These are phyloP conservation scores for Russula compacta DNA, from an alignment of 768 basidiomycete species.

Conservation along the genomic window DNA sequence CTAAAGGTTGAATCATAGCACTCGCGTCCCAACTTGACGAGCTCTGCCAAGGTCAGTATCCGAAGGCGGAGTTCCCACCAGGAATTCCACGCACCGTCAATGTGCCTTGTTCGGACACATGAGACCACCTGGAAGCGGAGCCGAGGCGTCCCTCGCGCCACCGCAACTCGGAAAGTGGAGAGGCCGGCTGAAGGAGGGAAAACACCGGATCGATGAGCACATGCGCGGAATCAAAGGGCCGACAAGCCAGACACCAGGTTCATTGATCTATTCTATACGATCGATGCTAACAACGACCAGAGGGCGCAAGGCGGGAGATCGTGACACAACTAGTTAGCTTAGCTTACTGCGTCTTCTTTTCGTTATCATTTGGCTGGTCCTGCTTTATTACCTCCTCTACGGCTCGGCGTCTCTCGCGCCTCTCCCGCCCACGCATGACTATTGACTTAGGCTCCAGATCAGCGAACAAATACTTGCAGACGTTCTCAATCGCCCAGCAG, in stretches of 20 bases:
- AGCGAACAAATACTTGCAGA: constrained; percentile 82
- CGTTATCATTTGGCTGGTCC: constrained; percentile 17
- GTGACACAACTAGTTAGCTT: constrained; percentile 1
- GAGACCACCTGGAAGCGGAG: constrained; percentile 10
- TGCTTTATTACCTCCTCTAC: constrained; percentile 30
- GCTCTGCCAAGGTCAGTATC: constrained; percentile 4
- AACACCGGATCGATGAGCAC: constrained; percentile 4
- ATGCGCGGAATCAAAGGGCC: neutral
- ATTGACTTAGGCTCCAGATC: constrained; percentile 78
- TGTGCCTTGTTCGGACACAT: neutral
- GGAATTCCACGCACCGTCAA: constrained; percentile 17
- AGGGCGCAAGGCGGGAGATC: neutral
- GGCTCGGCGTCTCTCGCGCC: constrained; percentile 53
- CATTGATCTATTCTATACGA: constrained; percentile 18
- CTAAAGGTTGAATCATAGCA: constrained; percentile 3
- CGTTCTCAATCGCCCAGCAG: constrained; percentile 75
- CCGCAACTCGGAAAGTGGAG: constrained; percentile 13
- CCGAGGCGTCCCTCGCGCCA: constrained; percentile 5
- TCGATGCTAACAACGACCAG: constrained; percentile 14
- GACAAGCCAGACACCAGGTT: neutral
- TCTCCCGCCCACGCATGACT: constrained; percentile 75
- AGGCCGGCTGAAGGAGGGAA: constrained; percentile 1
- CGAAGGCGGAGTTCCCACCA: constrained; percentile 11
- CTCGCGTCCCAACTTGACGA: neutral
- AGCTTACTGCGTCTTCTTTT: constrained; percentile 33